Conservation (phyloP, 2,329 filamentous ascomycete species). For the Sporothrix brunneoviolacea region DNA sequence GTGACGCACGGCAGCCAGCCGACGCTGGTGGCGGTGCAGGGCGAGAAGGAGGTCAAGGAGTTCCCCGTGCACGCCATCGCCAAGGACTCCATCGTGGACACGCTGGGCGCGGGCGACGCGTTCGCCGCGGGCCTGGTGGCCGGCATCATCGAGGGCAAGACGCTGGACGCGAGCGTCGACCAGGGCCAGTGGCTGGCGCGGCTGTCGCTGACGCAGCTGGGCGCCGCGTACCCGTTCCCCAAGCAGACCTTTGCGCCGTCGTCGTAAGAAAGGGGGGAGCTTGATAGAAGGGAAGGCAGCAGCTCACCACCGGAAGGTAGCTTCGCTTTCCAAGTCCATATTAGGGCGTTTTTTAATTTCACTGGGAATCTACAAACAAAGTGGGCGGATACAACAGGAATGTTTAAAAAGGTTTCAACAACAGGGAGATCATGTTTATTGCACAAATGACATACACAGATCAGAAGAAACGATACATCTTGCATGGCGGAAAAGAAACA, state of each 20-base stretch:
- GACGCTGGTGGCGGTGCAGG: constrained; percentile 75
- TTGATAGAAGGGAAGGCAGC: too few species aligned
- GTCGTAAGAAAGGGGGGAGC: constrained; percentile 17
- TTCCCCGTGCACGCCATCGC: constrained; percentile 83
- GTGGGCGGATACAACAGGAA: not conserved
- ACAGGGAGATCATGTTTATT: constrained; percentile 17
- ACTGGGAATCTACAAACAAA: not conserved
- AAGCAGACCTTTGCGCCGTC: constrained; percentile 65
- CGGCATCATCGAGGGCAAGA: constrained; percentile 78
- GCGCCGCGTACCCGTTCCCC: constrained; percentile 85
- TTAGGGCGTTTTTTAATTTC: not conserved
- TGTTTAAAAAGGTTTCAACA: constrained; percentile 26
- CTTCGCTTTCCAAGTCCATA: too few species aligned
- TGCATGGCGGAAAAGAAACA: constrained; percentile 11
- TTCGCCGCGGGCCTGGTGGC: constrained; percentile 93
- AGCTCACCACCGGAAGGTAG: too few species aligned
- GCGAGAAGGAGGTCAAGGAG: constrained; percentile 62
- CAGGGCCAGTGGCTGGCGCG: constrained; percentile 96
- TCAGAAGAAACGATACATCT: constrained; percentile 5
- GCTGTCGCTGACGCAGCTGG: constrained; percentile 89
- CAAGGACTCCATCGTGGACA: constrained; percentile 93
- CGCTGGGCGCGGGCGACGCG: constrained; percentile 73
- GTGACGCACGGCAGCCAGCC: constrained; percentile 92
- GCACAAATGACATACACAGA: too few species aligned
- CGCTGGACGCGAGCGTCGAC: constrained; percentile 71